Conservation (phyloP, 371 early-diverging fungal species). For the Actinomortierella wolfii region DNA sequence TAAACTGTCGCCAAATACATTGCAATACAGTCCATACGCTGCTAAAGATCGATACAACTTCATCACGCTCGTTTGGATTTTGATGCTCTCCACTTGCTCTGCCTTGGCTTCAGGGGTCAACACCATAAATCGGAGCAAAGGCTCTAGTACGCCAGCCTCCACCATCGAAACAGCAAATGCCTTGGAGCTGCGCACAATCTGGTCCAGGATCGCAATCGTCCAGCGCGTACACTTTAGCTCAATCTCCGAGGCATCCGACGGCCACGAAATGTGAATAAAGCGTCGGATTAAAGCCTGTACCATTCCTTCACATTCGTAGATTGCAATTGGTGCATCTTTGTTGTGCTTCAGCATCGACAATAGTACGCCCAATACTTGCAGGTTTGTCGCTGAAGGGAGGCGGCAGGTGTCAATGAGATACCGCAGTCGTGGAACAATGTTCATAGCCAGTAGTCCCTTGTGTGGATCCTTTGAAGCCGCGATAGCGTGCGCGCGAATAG, state of each 20-base stretch:
- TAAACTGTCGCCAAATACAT: conserved; percentile 40
- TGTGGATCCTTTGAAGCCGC: conserved; percentile 58
- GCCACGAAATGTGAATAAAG: conserved; percentile 53
- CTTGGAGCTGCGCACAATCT: conserved; percentile 53
- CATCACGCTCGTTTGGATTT: conserved; percentile 53
- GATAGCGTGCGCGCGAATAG: conserved; percentile 50
- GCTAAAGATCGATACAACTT: conserved; percentile 52
- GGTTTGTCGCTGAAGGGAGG: conserved; percentile 48
- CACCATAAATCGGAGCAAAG: conserved; percentile 50
- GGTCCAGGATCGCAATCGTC: conserved; percentile 50
- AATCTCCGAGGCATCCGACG: conserved; percentile 43
- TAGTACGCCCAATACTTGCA: conserved; percentile 51
- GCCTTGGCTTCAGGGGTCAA: conserved; percentile 48
- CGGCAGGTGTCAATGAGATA: conserved; percentile 55
- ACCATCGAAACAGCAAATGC: conserved; percentile 49
- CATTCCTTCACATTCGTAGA: conserved; percentile 55
- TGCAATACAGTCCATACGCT: conserved; percentile 56
- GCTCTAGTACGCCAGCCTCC: conserved; percentile 44
- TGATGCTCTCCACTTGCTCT: conserved; percentile 26
- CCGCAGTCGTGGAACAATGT: conserved; percentile 58
- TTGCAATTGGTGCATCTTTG: conserved; percentile 48
- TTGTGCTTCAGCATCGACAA: conserved; percentile 54
- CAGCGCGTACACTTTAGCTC: conserved; percentile 47
- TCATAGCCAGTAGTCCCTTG: conserved; percentile 59
- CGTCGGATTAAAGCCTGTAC: conserved; percentile 51